Evolutionary conservation across 768 basidiomycete genomes (phyloP).

Genomic region (Chiua virens): DNA sequence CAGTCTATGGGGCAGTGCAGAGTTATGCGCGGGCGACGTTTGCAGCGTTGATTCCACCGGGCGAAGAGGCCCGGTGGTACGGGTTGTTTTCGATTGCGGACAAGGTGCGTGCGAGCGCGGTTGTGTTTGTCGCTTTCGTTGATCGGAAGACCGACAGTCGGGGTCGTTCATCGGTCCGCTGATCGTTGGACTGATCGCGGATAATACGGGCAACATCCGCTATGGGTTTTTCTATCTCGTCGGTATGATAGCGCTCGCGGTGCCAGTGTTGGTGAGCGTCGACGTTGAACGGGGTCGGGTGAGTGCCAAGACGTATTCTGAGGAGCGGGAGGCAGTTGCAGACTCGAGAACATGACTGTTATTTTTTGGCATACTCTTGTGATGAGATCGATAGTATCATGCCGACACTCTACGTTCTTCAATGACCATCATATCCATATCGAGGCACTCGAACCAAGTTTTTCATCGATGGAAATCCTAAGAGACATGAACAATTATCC

Average conservation of each 20-base stretch:
- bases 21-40: constrained; percentile 86
- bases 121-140: not conserved
- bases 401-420: no score
- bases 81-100: constrained; percentile 89
- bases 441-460: no score
- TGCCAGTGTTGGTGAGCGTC: constrained; percentile 73
- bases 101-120: constrained; percentile 48
- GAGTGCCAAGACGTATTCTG: constrained; percentile 44
- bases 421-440: no score
- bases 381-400: no score
- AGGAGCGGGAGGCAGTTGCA: constrained; percentile 1
- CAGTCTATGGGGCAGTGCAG: constrained; percentile 89
- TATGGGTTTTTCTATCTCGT: constrained; percentile 89
- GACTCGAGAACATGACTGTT: no score
- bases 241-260: constrained; percentile 73
- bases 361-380: no score
- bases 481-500: no score
- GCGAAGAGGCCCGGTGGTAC: constrained; percentile 89
- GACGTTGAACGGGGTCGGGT: constrained; percentile 63
- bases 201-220: constrained; percentile 88
- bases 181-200: constrained; percentile 84
- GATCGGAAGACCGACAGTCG: constrained; percentile 47
- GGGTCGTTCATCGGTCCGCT: constrained; percentile 91
- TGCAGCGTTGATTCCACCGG: constrained; percentile 80
- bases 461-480: no score